A percentile compares a stretch with the other conserved stretches of the same genome.
Conservation (phyloP, 1,139 yeast species). For the Pichia sp. region DNA sequence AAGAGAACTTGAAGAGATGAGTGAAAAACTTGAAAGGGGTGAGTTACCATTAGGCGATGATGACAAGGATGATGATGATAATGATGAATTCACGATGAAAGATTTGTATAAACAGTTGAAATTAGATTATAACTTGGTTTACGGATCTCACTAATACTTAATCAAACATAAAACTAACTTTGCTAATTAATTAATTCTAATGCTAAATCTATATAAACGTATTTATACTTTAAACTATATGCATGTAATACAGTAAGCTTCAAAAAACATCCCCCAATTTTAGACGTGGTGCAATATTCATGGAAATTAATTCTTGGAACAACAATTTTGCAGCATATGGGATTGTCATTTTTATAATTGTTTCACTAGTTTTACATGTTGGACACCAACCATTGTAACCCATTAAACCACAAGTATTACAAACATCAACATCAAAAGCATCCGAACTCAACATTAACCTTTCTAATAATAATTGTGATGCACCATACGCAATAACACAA, state of each 20-base stretch:
- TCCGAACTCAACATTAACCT: constrained; percentile 96
- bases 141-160: not conserved
- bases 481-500: constrained; percentile 99
- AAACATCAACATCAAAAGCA: constrained; percentile 94
- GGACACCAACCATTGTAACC: constrained; percentile 98
- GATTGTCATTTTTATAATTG: constrained; percentile 87
- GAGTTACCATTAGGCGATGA: constrained; percentile 22
- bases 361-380: constrained; percentile 82
- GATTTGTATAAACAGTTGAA: constrained; percentile 37
- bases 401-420: constrained; percentile 96
- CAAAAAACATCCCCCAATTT: constrained; percentile 79
- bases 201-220: not conserved
- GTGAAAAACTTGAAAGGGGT: constrained; percentile 25
- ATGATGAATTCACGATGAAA: constrained; percentile 35
- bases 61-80: constrained; percentile 21
- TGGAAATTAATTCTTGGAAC: constrained; percentile 91
- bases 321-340: constrained; percentile 96
- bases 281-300: constrained; percentile 96
- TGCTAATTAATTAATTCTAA: not conserved
- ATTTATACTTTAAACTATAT: not conserved
- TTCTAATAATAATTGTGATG: constrained; percentile 88
- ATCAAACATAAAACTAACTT: not conserved
- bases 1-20: constrained; percentile 32
- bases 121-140: constrained; percentile 36
- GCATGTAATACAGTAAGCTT: not conserved